Evolutionary conservation across 257 asterid genomes (phyloP), one percentile per base, ranked within the genome.

Genomic region (Scutellaria galericulata): DNA sequence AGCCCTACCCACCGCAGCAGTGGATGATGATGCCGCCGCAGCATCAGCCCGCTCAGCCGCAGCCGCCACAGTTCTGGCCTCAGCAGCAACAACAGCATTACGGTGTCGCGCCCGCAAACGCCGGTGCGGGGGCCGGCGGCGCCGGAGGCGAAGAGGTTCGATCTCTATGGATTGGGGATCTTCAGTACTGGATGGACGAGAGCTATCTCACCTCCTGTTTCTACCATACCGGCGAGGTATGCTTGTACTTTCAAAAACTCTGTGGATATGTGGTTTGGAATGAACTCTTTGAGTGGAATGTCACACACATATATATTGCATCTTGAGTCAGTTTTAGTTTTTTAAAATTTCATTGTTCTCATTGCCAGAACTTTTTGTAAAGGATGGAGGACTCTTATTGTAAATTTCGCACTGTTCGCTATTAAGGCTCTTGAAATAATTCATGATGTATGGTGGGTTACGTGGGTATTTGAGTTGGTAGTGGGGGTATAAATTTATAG

Each of bases 141-240:
- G 85, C 66, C 24, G 81, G 81, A 31, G 51, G 89, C 9, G 82
- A 85, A 11, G 97, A 91, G 84, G 64, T 89, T 72, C 85, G 93
- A 47, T 79, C 93, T 46, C 90, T 91, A 11, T 91, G 97, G 97
- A 86, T 91, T 80, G 97, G 97, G 42, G 96, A 91, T 68, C 90
- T 91, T 73, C 96, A 89, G 90, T 83, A 76, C 76, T 91, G 95
- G 95, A 91, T 91, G 97, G 97, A 91, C 65, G 97, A 91, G 83
- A 85, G 61, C 79, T 91, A 87, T 72, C 89, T 91, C 44, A 67
- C 74, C 31, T 68, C 64, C 52, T 87, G 93, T 76, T 87, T 91
- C 76, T 79, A 61, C 74, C 89, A 80, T 44, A 89, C 96, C 8
- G 96, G 96, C 58, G 96, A 89, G 91, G 97, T 91, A 75, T 46